Base-by-base conservation (phyloP, 805 yeast species). In the Schizosaccharomyces octosporus region DNA sequence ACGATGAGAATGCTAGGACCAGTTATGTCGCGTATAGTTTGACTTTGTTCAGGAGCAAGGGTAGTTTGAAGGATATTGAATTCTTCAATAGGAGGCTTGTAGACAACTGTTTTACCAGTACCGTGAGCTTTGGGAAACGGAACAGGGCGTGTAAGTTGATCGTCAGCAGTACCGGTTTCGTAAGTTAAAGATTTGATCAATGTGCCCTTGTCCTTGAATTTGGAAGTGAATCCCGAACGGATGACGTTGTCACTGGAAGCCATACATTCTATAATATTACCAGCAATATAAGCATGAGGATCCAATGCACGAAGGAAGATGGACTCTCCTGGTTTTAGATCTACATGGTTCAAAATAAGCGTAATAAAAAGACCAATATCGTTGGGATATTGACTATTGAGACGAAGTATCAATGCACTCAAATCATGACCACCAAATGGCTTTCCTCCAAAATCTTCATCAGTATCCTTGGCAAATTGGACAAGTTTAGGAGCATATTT, bases 221-320 rank as follows among this genome's bases (percentile, higher is more conserved):
- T 93, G 64, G 99, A 98, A n/a, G 99, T 93, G 77, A 93, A 93
- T 15, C 98, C 99, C 3, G 97, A 95, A 72, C 99, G 81, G 60
- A 93, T 97, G 63, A 93, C 99, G 69, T 93, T 93, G 72, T 93
- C 99, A 51, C 94, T 84, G 7, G 98, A 97, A 55, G 98, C 98
- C 99, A 93, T 93, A 76, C 98, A 93, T 76, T 93, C 99, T 69
- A 93, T 89, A 66, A 93, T 93, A 72, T 93, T 97, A 66, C 99
- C 99, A 62, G 84, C 79, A 64, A 93, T 90, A 73, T 93, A 93
- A 42, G 98, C 98, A 73, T 93, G 99, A 31, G 97, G 97, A 72
- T 89, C 97, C 74, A 87, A 87, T 55, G 98, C 97, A 70, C 87
- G 87, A 71, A 93, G 78, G 70, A 89, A 93, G 83, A 93, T 88